Evolutionary conservation across 352 stramenopile species (phyloP), one percentile per base, ranked within the genome.

Genomic region (Phytophthora cactorum): DNA sequence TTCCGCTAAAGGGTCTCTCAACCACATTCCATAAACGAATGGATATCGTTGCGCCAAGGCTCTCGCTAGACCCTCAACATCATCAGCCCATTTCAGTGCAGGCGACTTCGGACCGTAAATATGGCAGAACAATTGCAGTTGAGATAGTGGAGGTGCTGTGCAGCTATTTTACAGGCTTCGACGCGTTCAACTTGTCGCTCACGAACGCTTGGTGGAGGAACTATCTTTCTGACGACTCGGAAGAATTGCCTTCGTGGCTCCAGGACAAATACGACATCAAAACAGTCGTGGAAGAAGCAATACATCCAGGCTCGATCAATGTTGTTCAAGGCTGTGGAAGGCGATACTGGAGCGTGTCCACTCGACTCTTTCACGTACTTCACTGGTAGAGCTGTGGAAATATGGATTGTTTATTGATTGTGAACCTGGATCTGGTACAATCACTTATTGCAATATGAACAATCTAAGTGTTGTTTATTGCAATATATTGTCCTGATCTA

Each of bases 121-220:
- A 15, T 22, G n/a, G 6, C 44, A n/a, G 29, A 34, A 45, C 41
- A 17, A 45, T 22, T 53, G 2, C 53, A 17, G 29, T 9, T 6
- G 70, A 78, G 25, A 11, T 70, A 11, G 32, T 78, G 28, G 55
- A 50, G 27, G 4, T 41, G 6, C 17, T 70, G 5, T 67, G 51
- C 39, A 52, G 32, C 51, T 74, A 70, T 45, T 66, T 78, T 29
- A 65, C 66, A 34, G 60, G 65, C 17, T 71, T 74, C 31, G 70
- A 74, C 14, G 17, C 66, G 1, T 59, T 72, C 34, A 55, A 53
- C 29, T 59, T 74, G 55, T 68, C 65, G 15, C 65, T 68, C 22
- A 51, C 59, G 8, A 72, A 34, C 46, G 12, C 32, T 11, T 51
- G 45, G 45, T 57, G 57, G 57, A 57, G n/a, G 36, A 22, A 41